These are phyloP conservation scores for Aspergillus pseudoterreus DNA, from an alignment of 2,329 filamentous ascomycete genomes.

Conservation along the genomic window DNA sequence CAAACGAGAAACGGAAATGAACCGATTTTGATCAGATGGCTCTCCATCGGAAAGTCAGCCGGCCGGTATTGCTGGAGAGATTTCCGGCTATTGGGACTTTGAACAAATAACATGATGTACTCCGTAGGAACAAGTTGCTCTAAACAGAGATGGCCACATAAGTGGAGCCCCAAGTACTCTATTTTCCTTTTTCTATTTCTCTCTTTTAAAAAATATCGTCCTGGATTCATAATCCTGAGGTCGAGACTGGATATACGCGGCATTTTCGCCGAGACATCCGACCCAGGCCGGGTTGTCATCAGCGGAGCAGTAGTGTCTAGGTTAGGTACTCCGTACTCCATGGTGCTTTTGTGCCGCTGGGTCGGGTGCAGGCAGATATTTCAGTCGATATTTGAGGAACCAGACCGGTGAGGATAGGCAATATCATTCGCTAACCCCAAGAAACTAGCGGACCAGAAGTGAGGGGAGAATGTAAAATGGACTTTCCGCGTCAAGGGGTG, in stretches of 20 bases:
- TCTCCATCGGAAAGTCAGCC: too few species aligned
- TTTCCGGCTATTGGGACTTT: background rate
- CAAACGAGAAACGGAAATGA: too few species aligned
- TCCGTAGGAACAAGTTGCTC: background rate
- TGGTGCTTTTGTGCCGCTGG: background rate
- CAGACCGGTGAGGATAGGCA: background rate
- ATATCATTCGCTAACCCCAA: background rate
- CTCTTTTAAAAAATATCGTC: too few species aligned
- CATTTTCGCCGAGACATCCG: constrained; percentile 10
- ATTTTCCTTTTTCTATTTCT: too few species aligned
- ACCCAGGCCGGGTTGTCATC: background rate
- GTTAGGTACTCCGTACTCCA: background rate
- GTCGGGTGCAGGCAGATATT: background rate
- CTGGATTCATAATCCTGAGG: background rate
- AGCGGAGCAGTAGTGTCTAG: too few species aligned
- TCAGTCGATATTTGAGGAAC: background rate
- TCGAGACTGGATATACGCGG: background rate
- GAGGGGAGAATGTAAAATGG: constrained; percentile 9
- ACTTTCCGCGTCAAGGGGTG: constrained; percentile 12
- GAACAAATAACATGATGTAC: background rate
- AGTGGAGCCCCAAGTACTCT: too few species aligned
- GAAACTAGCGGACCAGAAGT: constrained; percentile 6
- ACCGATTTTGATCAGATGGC: too few species aligned
- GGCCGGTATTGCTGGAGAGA: too few species aligned
- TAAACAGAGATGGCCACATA: background rate